Evolutionary conservation across 2,329 filamentous ascomycete species (phyloP).

Genomic region (Sphaerostilbella broomeana): DNA sequence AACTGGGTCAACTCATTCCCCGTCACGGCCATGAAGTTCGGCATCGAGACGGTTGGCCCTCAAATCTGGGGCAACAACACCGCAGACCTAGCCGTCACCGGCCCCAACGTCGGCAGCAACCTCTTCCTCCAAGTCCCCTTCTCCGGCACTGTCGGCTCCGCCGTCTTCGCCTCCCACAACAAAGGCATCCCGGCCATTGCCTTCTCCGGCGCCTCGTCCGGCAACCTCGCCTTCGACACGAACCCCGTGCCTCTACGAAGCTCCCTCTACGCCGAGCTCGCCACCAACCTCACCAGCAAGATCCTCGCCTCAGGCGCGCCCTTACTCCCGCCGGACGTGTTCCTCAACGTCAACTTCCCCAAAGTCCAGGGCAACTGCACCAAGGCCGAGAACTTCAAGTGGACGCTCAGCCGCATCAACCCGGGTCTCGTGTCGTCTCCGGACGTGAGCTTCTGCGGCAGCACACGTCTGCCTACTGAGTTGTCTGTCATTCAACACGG

Average conservation of each 20-base stretch:
- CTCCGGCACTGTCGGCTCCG: slow-evolving; percentile 63
- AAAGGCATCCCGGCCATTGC: slow-evolving; percentile 59
- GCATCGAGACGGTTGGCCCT: slow-evolving; percentile 9
- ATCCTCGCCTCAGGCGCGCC: slow-evolving; percentile 52
- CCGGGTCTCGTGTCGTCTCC: slow-evolving; percentile 42
- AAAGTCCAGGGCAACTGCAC: slow-evolving; percentile 45
- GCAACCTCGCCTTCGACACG: slow-evolving; percentile 47
- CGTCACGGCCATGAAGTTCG: slow-evolving; percentile 33
- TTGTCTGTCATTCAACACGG: slow-evolving; percentile 39
- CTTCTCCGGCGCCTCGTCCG: slow-evolving; percentile 52
- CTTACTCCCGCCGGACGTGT: slow-evolving; percentile 54
- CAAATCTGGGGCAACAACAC: slow-evolving; percentile 28
- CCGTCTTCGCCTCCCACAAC: slow-evolving; percentile 49
- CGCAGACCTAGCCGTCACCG: slow-evolving; percentile 59
- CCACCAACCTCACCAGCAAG: slow-evolving; percentile 49
- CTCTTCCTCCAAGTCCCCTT: slow-evolving; percentile 49
- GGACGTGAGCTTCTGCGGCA: slow-evolving; percentile 54
- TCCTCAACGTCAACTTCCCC: slow-evolving; percentile 65
- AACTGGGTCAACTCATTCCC: slow-evolving; percentile 70
- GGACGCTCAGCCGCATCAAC: slow-evolving; percentile 57
- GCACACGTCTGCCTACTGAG: slow-evolving; percentile 52
- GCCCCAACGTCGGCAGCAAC: slow-evolving; percentile 56
- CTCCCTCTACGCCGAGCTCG: slow-evolving; percentile 57
- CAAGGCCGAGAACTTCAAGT: slow-evolving; percentile 50
- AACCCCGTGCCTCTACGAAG: slow-evolving; percentile 46